These are phyloP conservation scores for Raffaelea ambrosiae DNA, from an alignment of 2,329 filamentous ascomycete genomes.

Conservation along the genomic window DNA sequence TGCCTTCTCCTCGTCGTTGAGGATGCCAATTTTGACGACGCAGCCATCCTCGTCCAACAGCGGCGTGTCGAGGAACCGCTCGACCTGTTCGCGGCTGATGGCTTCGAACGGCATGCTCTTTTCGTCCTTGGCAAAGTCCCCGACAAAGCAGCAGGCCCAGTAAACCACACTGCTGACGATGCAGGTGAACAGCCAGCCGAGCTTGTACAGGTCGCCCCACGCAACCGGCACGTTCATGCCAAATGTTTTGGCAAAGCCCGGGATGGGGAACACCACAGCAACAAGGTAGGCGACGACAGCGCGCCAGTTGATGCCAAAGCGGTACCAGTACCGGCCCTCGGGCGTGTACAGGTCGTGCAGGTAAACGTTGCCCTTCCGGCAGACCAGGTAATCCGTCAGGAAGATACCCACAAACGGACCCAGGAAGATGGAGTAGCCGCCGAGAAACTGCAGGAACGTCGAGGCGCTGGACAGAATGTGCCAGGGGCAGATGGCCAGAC, in stretches of 20 bases:
- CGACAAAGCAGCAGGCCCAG: too few relatives aligned
- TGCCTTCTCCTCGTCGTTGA: too few relatives aligned
- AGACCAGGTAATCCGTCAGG: slow-evolving; percentile 11
- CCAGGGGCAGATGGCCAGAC: not conserved
- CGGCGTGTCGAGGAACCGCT: too few relatives aligned
- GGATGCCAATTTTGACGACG: too few relatives aligned
- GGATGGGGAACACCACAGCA: not conserved
- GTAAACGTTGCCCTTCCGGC: slow-evolving; percentile 9
- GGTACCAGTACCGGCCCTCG: slow-evolving; percentile 10
- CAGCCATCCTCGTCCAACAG: too few relatives aligned
- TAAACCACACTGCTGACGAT: not conserved
- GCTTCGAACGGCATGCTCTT: too few relatives aligned
- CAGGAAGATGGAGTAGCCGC: slow-evolving; percentile 11
- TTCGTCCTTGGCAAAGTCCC: too few relatives aligned
- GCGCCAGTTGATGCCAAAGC: slow-evolving; percentile 9
- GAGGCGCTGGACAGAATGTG: not conserved
- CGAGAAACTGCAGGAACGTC: not conserved
- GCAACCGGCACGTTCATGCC: slow-evolving; percentile 3
- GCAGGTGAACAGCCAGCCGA: slow-evolving; percentile 2
- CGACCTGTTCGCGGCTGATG: too few relatives aligned
- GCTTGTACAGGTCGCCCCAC: slow-evolving; percentile 5
- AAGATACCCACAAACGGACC: slow-evolving; percentile 11
- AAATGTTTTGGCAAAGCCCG: slow-evolving; percentile 5
- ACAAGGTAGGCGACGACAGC: slow-evolving; percentile 5
- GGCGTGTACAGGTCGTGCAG: slow-evolving; percentile 7